Evolutionary conservation across 1,139 yeast genomes (phyloP), one percentile per base, ranked within the genome.

Genomic region (Yamadazyma spencermartinsiae): DNA sequence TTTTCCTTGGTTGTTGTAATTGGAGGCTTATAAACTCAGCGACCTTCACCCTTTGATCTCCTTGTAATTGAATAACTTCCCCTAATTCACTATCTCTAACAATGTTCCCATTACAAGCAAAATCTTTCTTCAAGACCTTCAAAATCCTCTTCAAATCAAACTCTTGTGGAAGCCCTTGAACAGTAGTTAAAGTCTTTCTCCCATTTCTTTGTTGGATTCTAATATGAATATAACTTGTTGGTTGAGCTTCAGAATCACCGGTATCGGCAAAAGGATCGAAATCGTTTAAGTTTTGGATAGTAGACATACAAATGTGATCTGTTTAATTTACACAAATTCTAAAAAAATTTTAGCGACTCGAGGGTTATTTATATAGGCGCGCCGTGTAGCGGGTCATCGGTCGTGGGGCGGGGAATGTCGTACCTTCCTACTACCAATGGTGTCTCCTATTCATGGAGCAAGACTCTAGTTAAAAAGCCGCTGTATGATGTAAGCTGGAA

Each of bases 161-260:
- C 67, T 92, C 98, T 52, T 72, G 80, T 52, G 98, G 98, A 45
- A 92, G 80, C 61, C 98, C 98, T 74, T 92, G 98, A 46, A 92
- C 98, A 31, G 98, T 92, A 52, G 98, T 92, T 67, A 92, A 81
- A 51, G 98, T 92, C 74, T 92, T 92, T 75, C 98, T 90, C 67
- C 98, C 98, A 77, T 92, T 92, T 80, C 98, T 94, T 76, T 92
- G 98, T 74, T 92, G 98, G 65, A 94, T 90, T 80, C 98, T 95
- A 65, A 92, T 89, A 72, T 90, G 98, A 67, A 92, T 87, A 74
- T 89, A 88, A 75, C 87, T 89, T 48, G 95, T 83, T 61, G 95
- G 86, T 74, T 90, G 94, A 57, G 95, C 86, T 69, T 90, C 97
- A 74, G 94, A 95, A 81, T 92, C 98, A 78, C 97, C 98, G 72